phyloP scores from a whole-genome alignment of 495 filamentous ascomycete species.

The Neurospora sp. region DNA sequence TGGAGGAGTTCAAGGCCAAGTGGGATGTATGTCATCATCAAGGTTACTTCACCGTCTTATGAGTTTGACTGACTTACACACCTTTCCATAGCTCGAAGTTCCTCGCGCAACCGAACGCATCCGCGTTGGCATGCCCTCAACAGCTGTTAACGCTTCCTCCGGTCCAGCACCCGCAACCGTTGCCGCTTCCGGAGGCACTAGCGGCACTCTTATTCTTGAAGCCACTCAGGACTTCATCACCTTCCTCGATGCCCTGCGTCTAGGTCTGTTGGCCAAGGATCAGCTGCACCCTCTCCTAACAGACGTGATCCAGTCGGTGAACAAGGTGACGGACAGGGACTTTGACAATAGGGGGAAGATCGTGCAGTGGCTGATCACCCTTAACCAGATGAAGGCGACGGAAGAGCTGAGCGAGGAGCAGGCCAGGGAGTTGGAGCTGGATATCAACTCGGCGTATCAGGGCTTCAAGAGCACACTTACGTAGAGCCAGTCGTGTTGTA shows the following conservation, averaged over 20 bases:
- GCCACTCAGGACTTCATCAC: slow-evolving; percentile 98
- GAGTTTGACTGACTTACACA: not conserved
- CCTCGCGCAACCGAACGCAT: slow-evolving; percentile 89
- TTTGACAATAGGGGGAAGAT: slow-evolving; percentile 95
- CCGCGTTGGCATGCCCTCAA: slow-evolving; percentile 71
- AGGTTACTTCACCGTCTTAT: not conserved
- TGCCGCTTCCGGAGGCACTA: slow-evolving; percentile 44
- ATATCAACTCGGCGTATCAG: slow-evolving; percentile 84
- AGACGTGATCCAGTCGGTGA: slow-evolving; percentile 91
- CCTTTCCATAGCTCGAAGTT: slow-evolving; percentile 64
- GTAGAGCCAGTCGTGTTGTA: slow-evolving; percentile 2
- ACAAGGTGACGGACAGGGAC: slow-evolving; percentile 86
- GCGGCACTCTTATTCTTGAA: slow-evolving; percentile 66
- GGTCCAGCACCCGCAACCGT: slow-evolving; percentile 33
- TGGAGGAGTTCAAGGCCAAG: slow-evolving; percentile 87
- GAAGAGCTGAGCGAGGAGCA: slow-evolving; percentile 85
- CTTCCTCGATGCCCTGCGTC: slow-evolving; percentile 83
- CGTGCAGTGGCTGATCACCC: slow-evolving; percentile 91
- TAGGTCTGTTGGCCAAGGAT: slow-evolving; percentile 87
- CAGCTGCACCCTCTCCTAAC: slow-evolving; percentile 87
- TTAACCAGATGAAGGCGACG: slow-evolving; percentile 95
- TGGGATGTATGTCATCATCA: slow-evolving; percentile 62
- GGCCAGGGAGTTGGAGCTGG: slow-evolving; percentile 74
- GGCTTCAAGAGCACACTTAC: slow-evolving; percentile 63
- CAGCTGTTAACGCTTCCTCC: slow-evolving; percentile 46